Evolutionary conservation across 148 eudicot genomes (phyloP).

Genomic region (Oxyria digyna): DNA sequence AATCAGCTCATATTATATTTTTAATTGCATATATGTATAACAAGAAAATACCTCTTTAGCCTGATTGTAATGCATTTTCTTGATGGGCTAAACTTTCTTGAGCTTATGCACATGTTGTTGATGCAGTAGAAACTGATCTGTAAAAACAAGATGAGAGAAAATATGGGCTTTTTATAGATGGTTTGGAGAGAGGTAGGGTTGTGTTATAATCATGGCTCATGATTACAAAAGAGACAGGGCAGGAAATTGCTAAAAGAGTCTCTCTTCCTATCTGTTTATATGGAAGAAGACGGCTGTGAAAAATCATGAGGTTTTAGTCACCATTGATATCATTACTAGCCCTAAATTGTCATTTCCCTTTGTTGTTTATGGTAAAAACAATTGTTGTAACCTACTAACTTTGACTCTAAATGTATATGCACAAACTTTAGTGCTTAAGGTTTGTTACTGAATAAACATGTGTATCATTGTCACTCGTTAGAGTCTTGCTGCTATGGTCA

Average conservation of each 20-base stretch:
- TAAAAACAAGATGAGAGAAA: background rate
- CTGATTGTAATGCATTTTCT: slow-evolving; percentile 11
- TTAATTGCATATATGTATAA: background rate
- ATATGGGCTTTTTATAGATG: background rate
- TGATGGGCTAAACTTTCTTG: slow-evolving; percentile 7
- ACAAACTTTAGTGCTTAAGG: too few relatives aligned
- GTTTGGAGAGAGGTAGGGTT: background rate
- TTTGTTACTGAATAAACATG: too few relatives aligned
- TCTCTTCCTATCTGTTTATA: background rate
- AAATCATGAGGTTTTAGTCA: background rate
- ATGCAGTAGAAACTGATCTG: background rate
- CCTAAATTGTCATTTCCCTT: background rate
- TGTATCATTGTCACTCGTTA: too few relatives aligned
- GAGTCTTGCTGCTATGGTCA: too few relatives aligned
- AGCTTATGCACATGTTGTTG: slow-evolving; percentile 13
- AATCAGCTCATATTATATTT: background rate
- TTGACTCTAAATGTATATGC: too few relatives aligned
- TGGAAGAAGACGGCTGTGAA: background rate
- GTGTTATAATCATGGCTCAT: background rate
- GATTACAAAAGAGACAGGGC: background rate
- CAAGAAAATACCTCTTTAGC: slow-evolving; percentile 15
- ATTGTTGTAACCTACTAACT: too few relatives aligned
- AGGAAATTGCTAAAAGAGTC: background rate
- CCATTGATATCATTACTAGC: background rate
- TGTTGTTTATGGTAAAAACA: too few relatives aligned